Conservation (phyloP, 768 basidiomycete species). For the Termitomyces sp. region DNA sequence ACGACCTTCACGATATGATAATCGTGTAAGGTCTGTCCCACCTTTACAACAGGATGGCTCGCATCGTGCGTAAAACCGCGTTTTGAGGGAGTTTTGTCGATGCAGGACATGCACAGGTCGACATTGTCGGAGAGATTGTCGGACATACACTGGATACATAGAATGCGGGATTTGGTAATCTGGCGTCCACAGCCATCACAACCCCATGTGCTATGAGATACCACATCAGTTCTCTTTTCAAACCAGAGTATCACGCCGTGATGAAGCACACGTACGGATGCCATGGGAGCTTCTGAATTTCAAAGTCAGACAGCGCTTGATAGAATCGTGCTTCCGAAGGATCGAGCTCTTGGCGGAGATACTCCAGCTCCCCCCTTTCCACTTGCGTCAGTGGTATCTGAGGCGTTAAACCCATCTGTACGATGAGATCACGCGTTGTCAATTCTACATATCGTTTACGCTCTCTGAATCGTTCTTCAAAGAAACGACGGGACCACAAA, state of each 20-base stretch:
- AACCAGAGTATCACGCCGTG: not conserved
- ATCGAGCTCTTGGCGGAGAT: conserved; percentile 23
- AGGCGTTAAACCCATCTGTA: conserved; percentile 24
- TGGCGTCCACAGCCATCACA: conserved; percentile 27
- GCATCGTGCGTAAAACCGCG: conserved; percentile 24
- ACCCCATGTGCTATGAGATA: conserved; percentile 18
- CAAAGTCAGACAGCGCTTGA: conserved; percentile 25
- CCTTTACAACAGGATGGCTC: conserved; percentile 25
- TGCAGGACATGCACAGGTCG: conserved; percentile 25
- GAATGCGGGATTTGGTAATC: conserved; percentile 24
- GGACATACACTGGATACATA: conserved; percentile 27
- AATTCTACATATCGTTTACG: conserved; percentile 26
- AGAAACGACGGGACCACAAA: conserved; percentile 26
- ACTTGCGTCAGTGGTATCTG: conserved; percentile 19
- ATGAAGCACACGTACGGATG: conserved; percentile 24
- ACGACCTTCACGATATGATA: conserved; percentile 22
- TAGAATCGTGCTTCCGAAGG: conserved; percentile 30
- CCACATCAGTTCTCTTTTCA: not conserved
- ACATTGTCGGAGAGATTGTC: conserved; percentile 28
- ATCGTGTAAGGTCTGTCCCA: conserved; percentile 26
- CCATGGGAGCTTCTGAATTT: conserved; percentile 28
- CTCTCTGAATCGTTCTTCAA: conserved; percentile 23
- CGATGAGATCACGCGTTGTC: conserved; percentile 21
- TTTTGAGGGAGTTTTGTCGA: conserved; percentile 22
- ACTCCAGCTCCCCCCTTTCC: conserved; percentile 24